phyloP scores from a whole-genome alignment of 164 flowering plant species.

The Berberis thunbergii region DNA sequence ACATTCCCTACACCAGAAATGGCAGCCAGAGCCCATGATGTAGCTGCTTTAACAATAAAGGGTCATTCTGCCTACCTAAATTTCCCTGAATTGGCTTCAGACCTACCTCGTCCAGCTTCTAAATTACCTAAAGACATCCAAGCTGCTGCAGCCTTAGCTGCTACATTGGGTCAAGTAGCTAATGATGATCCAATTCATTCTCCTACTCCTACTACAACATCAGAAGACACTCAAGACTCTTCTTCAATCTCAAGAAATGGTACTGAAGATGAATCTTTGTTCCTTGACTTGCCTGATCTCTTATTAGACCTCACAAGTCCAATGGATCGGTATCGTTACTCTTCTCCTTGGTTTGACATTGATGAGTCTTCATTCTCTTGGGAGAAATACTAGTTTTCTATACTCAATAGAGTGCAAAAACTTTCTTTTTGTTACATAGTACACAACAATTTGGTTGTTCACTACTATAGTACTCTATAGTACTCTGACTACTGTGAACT shows the following conservation, averaged over 20 bases:
- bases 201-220: conserved; percentile 7
- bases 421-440: too few relatives aligned
- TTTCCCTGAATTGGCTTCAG: conserved; percentile 41
- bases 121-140: conserved; percentile 46
- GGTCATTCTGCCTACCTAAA: conserved; percentile 46
- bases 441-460: too few relatives aligned
- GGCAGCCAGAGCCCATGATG: conserved; percentile 72
- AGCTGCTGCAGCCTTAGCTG: conserved; percentile 41
- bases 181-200: conserved; percentile 7
- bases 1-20: conserved; percentile 52
- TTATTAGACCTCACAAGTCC: conserved; percentile 10
- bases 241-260: neutral
- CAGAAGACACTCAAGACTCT: conserved; percentile 8
- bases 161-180: conserved; percentile 2
- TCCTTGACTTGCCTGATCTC: conserved; percentile 28
- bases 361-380: conserved; percentile 19
- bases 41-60: conserved; percentile 48
- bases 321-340: conserved; percentile 3
- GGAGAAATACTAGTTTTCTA: conserved; percentile 13
- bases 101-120: conserved; percentile 42
- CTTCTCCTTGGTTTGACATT: conserved; percentile 9
- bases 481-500: too few relatives aligned
- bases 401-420: too few relatives aligned
- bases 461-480: too few relatives aligned
- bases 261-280: conserved; percentile 10